Evolutionary conservation across 208 protist genomes (phyloP).

Genomic region (Acanthamoeba royreba): DNA sequence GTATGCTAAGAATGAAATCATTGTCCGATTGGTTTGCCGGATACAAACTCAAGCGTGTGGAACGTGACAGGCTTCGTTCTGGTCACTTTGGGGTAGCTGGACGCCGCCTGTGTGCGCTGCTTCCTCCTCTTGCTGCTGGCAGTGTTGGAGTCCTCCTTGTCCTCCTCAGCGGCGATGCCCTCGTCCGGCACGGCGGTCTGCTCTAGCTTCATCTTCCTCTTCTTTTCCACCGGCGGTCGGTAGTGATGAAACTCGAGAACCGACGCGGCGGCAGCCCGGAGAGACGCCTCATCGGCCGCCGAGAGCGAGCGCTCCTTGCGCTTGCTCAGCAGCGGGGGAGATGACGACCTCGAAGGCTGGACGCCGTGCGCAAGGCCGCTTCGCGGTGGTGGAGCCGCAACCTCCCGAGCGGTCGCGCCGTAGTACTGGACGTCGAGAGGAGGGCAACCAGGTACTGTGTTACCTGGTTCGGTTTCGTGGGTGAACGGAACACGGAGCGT

Average conservation of each 20-base stretch:
- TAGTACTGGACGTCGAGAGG: too few species aligned
- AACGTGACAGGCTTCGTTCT: not conserved
- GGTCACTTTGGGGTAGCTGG: not conserved
- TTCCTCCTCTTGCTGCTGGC: not conserved
- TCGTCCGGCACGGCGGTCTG: not conserved
- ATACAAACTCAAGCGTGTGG: not conserved
- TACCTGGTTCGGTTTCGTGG: too few species aligned
- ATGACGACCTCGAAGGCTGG: not conserved
- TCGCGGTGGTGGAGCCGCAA: too few species aligned
- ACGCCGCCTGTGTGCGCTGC: not conserved
- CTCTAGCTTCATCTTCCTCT: not conserved
- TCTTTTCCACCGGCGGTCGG: not conserved
- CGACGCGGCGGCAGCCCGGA: not conserved
- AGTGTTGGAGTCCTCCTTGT: too few species aligned
- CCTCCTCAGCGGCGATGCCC: not conserved
- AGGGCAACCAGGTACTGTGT: too few species aligned
- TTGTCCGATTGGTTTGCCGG: not conserved
- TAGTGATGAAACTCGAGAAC: not conserved
- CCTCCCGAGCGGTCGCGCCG: too few species aligned
- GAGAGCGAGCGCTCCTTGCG: not conserved
- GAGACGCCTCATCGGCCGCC: not conserved
- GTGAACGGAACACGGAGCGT: too few species aligned
- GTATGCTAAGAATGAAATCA: not conserved
- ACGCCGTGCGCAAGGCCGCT: too few species aligned
- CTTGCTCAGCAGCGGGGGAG: not conserved